Evolutionary conservation across 2,329 filamentous ascomycete genomes (phyloP), one percentile per base, ranked within the genome.

Genomic region (Leptographium radiaticola): DNA sequence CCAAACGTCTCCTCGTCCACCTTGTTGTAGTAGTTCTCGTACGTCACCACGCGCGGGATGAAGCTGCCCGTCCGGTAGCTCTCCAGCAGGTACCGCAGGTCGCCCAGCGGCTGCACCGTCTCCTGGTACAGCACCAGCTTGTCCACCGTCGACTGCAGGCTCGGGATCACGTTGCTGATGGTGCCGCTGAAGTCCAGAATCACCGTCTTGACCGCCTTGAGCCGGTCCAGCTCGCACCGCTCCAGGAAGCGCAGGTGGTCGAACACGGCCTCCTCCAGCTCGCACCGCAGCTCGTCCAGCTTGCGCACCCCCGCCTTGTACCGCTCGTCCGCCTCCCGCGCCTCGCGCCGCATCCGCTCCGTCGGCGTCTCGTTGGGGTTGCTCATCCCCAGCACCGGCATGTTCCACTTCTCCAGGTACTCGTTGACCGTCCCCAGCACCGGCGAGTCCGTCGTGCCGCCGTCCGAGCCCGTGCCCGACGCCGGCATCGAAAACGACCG

Each of bases 41-140:
- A 98, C 4, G 89, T 86, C 48, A 89, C 83, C 33, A 97, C 91
- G 63, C 81, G 90, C 10, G 93, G 93, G 51, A 89, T 81, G 66
- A 95, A 98, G 60, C 84, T 87, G 58, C 93, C 93, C 8, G 93
- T 98, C 58, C 90, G 85, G 70, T 98, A 98, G 66, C 91, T 98
- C 71, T 98, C 93, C 47, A 98, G 76, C 56, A 98, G 78, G 67
- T 97, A 98, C 59, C 93, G 81, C 61, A 98, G 73, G 68, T 98
- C 93, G 42, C 88, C 87, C 49, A 83, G 67, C 7, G 93, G 93
- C 68, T 97, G 93, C n/a, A 98, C 87, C 0, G 93, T 97, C 74
- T 98, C 93, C 68, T 98, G 93, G 71, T 94, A 98, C 48, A 98
- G 77, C 83, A 98, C 89, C 90, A 98, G 96, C 66, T 94, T 89